Percentiles rank a stretch among this genome's conserved stretches.
Conservation (phyloP, 1,284 basidiomycete genomes). For the Sporisorium reilianum region DNA sequence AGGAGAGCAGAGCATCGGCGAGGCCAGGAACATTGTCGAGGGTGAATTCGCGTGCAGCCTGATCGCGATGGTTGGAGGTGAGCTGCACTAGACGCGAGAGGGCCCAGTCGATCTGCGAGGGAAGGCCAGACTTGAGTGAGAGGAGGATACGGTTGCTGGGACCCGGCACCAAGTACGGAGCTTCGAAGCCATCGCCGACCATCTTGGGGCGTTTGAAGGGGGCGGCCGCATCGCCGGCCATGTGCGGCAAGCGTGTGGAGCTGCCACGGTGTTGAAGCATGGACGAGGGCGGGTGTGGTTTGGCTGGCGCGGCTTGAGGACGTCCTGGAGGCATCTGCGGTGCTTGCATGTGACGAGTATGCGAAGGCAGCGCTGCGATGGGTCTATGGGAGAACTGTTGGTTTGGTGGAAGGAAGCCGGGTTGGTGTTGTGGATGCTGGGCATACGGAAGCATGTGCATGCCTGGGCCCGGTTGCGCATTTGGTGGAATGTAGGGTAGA, state of each 20-base stretch:
- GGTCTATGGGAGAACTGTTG: constrained; percentile 31
- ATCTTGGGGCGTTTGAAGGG: constrained; percentile 41
- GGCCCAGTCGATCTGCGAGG: constrained; percentile 66
- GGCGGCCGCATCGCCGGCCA: constrained; percentile 9
- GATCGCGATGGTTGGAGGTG: constrained; percentile 35
- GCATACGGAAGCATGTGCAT: constrained; percentile 9
- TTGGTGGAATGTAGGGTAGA: constrained; percentile 25
- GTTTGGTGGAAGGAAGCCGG: constrained; percentile 19
- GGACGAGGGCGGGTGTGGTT: constrained; percentile 18
- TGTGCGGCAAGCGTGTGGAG: constrained; percentile 6
- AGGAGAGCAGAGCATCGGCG: constrained; percentile 55
- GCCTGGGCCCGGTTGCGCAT: constrained; percentile 15
- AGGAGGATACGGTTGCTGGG: constrained; percentile 63
- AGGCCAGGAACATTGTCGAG: constrained; percentile 59
- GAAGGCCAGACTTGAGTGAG: constrained; percentile 63
- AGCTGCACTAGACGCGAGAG: constrained; percentile 53
- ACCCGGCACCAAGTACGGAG: constrained; percentile 53
- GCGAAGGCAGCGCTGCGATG: constrained; percentile 30
- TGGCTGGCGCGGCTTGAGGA: constrained; percentile 4
- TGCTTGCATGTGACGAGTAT: constrained; percentile 30
- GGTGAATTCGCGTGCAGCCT: constrained; percentile 33
- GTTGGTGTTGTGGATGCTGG: constrained; percentile 30
- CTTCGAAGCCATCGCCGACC: constrained; percentile 42
- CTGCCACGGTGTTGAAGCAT: constrained; percentile 26
- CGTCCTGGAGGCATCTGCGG: constrained; percentile 18